phyloP scores from a whole-genome alignment of 192 early-diverging fungal species.

The Dispira simplex region DNA sequence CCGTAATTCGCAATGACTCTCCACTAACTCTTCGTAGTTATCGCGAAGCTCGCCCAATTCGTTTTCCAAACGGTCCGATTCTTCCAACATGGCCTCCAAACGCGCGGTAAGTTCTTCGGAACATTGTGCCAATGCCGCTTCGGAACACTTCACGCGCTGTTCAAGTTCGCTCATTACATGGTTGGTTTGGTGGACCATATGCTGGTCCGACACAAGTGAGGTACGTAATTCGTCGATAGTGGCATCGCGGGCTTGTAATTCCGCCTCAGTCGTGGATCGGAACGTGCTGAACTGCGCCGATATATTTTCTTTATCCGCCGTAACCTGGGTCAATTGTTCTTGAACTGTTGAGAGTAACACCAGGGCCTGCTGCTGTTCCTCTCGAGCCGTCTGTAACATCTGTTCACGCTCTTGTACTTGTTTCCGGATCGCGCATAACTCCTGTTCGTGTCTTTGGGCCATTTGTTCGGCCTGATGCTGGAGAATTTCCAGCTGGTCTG shows the following conservation, averaged over 20 bases:
- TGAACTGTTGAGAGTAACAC: not conserved
- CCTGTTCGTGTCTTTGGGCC: not conserved
- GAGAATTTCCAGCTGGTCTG: not conserved
- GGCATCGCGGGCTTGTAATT: not conserved
- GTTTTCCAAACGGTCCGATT: not conserved
- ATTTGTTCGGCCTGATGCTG: not conserved
- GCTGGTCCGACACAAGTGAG: not conserved
- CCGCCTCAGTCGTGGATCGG: not conserved
- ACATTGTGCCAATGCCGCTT: conserved; percentile 2
- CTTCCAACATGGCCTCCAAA: not conserved
- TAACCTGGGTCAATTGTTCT: not conserved
- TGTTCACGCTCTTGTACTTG: not conserved
- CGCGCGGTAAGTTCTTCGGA: not conserved
- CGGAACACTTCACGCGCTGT: not conserved
- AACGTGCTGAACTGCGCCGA: not conserved
- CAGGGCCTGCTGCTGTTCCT: not conserved
- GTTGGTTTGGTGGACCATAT: not conserved
- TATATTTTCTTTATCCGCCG: not conserved
- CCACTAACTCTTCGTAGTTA: conserved; percentile 1
- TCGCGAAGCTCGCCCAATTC: not conserved
- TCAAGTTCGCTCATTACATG: not conserved
- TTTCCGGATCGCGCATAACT: not conserved
- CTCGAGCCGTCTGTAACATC: not conserved
- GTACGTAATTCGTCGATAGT: not conserved
- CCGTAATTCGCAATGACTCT: not conserved